phyloP scores from a whole-genome alignment of 1,284 basidiomycete genomes.

The Meira nashicola region DNA sequence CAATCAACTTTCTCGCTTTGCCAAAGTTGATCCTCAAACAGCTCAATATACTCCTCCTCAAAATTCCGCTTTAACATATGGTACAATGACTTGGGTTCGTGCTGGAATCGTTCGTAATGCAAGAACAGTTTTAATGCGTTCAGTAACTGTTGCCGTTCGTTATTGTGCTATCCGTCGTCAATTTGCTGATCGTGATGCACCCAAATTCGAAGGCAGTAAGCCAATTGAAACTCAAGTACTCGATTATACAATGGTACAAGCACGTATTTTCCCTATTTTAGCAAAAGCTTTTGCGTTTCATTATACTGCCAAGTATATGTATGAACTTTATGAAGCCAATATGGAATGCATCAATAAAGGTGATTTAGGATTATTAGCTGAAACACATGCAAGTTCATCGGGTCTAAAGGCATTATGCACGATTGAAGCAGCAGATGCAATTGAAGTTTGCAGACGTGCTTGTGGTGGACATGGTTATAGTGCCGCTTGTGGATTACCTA shows the following conservation, averaged over 20 bases:
- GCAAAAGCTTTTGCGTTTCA: conserved; percentile 55
- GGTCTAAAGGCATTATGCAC: conserved; percentile 53
- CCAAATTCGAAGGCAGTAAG: conserved; percentile 46
- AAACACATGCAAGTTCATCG: conserved; percentile 52
- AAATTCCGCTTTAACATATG: conserved; percentile 38
- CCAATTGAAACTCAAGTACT: conserved; percentile 53
- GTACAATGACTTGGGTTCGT: conserved; percentile 44
- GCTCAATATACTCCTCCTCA: conserved; percentile 37
- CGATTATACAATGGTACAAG: conserved; percentile 54
- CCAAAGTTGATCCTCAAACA: conserved; percentile 49
- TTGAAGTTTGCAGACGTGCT: conserved; percentile 54
- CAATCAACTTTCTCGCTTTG: conserved; percentile 52
- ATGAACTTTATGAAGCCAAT: conserved; percentile 51
- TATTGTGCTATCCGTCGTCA: conserved; percentile 54
- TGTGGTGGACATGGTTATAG: conserved; percentile 55
- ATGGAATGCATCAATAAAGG: conserved; percentile 47
- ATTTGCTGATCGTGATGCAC: conserved; percentile 54
- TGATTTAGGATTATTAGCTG: conserved; percentile 53
- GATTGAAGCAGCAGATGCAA: conserved; percentile 51
- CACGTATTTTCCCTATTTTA: conserved; percentile 54
- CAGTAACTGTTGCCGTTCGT: conserved; percentile 53
- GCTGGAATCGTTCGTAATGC: conserved; percentile 53
- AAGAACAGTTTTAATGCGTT: conserved; percentile 49
- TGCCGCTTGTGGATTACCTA: conserved; percentile 43
- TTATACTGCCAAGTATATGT: conserved; percentile 53